Base-by-base conservation (phyloP, 83 land plant species). In the Diphasiastrum complanatum region DNA sequence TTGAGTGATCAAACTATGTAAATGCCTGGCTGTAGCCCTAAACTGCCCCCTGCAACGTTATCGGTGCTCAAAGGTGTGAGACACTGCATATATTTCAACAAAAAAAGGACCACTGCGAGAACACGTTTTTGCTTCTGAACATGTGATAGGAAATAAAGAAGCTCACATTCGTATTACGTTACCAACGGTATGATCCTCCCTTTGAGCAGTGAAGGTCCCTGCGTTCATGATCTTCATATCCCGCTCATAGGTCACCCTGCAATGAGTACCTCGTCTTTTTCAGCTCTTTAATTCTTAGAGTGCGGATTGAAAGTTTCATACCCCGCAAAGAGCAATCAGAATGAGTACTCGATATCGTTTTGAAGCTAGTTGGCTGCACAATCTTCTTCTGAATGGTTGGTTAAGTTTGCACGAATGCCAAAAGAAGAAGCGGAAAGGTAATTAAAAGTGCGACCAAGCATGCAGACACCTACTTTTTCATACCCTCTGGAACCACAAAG, bases 401-500 rank as follows among this genome's bases (percentile, higher is more conserved):
- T n/a, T n/a, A n/a, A n/a, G n/a, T n/a, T n/a, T n/a, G n/a, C n/a
- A n/a, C n/a, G n/a, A n/a, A n/a, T n/a, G n/a, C n/a, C n/a, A 31
- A 8, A 46, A 45, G 14, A 22, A 28, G 16, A 14, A 16, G 47
- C 37, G 40, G 32, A 0, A 22, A 27, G 53, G 8, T 11, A 45
- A 61, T 33, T 41, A 61, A 40, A 32, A n/a, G n/a, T n/a, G n/a
- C n/a, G n/a, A n/a, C 16, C 19, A 16, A 33, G 35, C 33, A 14
- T 18, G 4, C 0, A 10, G 4, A 45, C 2, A 8, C 51, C 51
- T 78, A 85, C 90, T 85, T 91, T 66, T 85, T 88, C 52, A 75
- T 73, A 72, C 96, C 99, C 66, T 93, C 91, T 28, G 99, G 99
- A 50, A 89, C 99, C 66, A 93, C 99, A 65, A 93, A 89, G 54